phyloP scores from a whole-genome alignment of 202 grass and related monocot species.

The Setaria viridis region DNA sequence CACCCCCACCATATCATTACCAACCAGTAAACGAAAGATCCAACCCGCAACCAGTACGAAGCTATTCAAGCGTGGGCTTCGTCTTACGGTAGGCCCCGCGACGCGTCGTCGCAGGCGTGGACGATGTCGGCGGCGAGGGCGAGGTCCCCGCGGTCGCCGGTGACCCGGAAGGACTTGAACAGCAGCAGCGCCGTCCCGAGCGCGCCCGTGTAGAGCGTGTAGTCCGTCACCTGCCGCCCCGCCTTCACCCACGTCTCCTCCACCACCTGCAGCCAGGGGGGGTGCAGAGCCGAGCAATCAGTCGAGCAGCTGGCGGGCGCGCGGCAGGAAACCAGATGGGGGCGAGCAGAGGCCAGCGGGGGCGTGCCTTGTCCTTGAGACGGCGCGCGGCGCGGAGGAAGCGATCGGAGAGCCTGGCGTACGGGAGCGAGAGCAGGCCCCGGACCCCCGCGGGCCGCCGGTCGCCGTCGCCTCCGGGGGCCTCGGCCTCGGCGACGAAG shows the following conservation, averaged over 20 bases:
- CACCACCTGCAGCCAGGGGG: constrained; percentile 66
- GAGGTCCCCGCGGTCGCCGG: constrained; percentile 57
- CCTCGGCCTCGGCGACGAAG: constrained; percentile 62
- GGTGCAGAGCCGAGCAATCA: constrained; percentile 4
- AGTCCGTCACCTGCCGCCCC: constrained; percentile 60
- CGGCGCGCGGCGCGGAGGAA: constrained; percentile 63
- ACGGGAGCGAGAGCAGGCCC: constrained; percentile 74
- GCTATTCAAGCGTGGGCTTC: neutral
- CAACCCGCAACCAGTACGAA: neutral
- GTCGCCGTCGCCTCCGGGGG: constrained; percentile 24
- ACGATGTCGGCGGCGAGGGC: constrained; percentile 61
- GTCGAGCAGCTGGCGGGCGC: constrained; percentile 45
- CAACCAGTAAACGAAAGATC: constrained; percentile 10
- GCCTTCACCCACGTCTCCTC: constrained; percentile 71
- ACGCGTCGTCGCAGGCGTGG: constrained; percentile 63
- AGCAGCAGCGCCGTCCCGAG: constrained; percentile 87
- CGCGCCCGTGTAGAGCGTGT: constrained; percentile 84
- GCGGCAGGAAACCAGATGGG: neutral
- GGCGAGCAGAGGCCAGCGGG: too few species aligned
- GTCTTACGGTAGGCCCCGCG: constrained; percentile 73
- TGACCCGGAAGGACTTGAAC: constrained; percentile 86
- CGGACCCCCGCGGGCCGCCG: constrained; percentile 28
- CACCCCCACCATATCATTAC: constrained; percentile 32
- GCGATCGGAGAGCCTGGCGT: constrained; percentile 59
- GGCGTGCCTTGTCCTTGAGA: constrained; percentile 76